Conservation (phyloP, 2,329 filamentous ascomycete species). For the Domatiomyces globalis region DNA sequence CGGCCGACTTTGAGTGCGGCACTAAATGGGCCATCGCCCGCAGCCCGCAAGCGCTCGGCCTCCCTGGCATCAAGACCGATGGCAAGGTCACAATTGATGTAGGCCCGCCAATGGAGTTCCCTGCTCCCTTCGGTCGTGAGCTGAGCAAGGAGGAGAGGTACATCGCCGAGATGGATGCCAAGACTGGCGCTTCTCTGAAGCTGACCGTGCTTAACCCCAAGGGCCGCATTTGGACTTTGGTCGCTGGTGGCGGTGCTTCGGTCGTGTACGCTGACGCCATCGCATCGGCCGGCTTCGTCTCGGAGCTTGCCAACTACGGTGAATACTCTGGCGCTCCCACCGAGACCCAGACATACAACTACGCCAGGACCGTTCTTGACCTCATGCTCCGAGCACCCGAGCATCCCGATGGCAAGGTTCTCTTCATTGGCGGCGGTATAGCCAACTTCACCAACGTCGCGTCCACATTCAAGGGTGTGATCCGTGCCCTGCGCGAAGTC, state of each 20-base stretch:
- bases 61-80: slow-evolving; percentile 50
- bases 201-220: slow-evolving; percentile 84
- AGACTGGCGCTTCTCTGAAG: slow-evolving; percentile 98
- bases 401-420: slow-evolving; percentile 83
- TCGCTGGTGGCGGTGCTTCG: slow-evolving; percentile 97
- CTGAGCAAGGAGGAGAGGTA: slow-evolving; percentile 98
- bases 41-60: slow-evolving; percentile 73
- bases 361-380: slow-evolving; percentile 90
- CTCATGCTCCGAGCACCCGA: slow-evolving; percentile 87
- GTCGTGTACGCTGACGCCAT: slow-evolving; percentile 99
- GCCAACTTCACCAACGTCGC: slow-evolving; percentile 99
- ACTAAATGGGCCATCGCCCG: slow-evolving; percentile 97
- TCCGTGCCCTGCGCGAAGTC: slow-evolving; percentile 85
- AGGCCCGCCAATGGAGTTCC: slow-evolving; percentile 97
- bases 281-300: slow-evolving; percentile 84
- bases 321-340: slow-evolving; percentile 99
- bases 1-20: slow-evolving; percentile 97
- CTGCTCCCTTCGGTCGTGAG: slow-evolving; percentile 95
- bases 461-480: slow-evolving; percentile 99
- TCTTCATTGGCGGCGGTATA: slow-evolving; percentile 99
- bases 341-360: slow-evolving; percentile 98
- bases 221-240: slow-evolving; percentile 93
- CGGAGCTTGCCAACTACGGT: slow-evolving; percentile 97
- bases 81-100: slow-evolving; percentile 87
- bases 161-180: slow-evolving; percentile 96